Percentiles rank a stretch among this genome's conserved stretches.
These are phyloP conservation scores for Citrus trifoliata DNA, from an alignment of 345 rosid species.

Conservation along the genomic window DNA sequence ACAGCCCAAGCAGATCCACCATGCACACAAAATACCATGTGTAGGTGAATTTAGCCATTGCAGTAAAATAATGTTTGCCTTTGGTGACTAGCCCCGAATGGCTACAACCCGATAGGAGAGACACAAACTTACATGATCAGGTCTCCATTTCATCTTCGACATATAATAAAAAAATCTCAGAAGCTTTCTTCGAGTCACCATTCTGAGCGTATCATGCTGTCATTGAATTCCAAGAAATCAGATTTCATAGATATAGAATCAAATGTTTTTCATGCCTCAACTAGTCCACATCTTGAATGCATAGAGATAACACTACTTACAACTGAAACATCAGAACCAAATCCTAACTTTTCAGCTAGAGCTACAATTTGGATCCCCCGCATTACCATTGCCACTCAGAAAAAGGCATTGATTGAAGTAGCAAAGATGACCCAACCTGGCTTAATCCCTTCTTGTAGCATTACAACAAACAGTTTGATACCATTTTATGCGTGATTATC, in stretches of 20 bases:
- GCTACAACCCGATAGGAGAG: conserved; percentile 28
- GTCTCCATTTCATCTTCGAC: conserved; percentile 8
- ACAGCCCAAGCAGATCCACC: conserved; percentile 30
- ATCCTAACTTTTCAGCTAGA: conserved; percentile 17
- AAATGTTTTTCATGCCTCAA: conserved; percentile 24
- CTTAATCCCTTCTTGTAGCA: conserved; percentile 14
- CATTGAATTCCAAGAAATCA: conserved; percentile 28
- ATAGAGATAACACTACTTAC: conserved; percentile 22
- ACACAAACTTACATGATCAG: conserved; percentile 20
- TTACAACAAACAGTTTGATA: conserved; percentile 9
- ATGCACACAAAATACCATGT: conserved; percentile 19
- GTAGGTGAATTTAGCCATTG: conserved; percentile 16
- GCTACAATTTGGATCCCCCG: conserved; percentile 21
- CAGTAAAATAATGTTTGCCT: conserved; percentile 22
- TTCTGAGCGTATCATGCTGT: conserved; percentile 25
- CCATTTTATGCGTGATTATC: conserved; percentile 16
- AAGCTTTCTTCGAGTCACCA: conserved; percentile 17
- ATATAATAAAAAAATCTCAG: conserved; percentile 17
- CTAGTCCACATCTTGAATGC: conserved; percentile 23
- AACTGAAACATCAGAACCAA: conserved; percentile 20
- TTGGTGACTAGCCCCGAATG: conserved; percentile 24
- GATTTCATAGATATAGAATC: conserved; percentile 9
- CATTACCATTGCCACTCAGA: conserved; percentile 16
- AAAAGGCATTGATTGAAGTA: conserved; percentile 19
- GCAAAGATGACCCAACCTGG: conserved; percentile 2